These are phyloP conservation scores for Erucastrum elatum DNA, from an alignment of 345 rosid genomes.

Conservation along the genomic window DNA sequence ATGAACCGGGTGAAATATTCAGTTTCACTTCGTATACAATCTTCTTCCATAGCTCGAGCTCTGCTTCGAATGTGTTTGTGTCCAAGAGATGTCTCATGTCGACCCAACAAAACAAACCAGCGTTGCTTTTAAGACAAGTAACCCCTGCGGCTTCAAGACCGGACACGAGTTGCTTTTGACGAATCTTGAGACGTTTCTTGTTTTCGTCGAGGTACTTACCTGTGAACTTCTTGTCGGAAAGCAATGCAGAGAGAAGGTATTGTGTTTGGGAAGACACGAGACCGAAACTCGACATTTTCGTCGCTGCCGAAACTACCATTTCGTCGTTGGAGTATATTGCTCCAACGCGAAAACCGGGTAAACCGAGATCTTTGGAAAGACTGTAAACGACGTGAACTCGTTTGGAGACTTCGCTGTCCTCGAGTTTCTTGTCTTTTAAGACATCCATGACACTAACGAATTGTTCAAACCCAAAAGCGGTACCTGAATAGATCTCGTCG, in stretches of 20 bases:
- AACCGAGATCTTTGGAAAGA: conserved; percentile 75
- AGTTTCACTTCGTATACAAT: conserved; percentile 68
- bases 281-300: conserved; percentile 85
- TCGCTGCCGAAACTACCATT: conserved; percentile 64
- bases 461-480: conserved; percentile 58
- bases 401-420: conserved; percentile 44
- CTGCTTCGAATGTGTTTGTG: conserved; percentile 76
- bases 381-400: conserved; percentile 69
- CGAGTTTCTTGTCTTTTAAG: conserved; percentile 46
- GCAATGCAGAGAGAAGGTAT: conserved; percentile 58
- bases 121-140: conserved; percentile 59
- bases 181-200: conserved; percentile 48
- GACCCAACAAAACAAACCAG: conserved; percentile 77
- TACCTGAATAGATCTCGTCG: conserved; percentile 76
- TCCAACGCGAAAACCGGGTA: conserved; percentile 82
- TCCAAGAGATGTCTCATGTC: conserved; percentile 69
- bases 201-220: conserved; percentile 52
- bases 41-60: conserved; percentile 72
- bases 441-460: conserved; percentile 66
- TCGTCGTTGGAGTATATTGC: conserved; percentile 74
- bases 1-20: conserved; percentile 69
- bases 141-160: conserved; percentile 65
- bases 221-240: conserved; percentile 70
- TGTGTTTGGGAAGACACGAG: conserved; percentile 79
- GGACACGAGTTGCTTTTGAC: conserved; percentile 52